Percentiles rank a stretch among this genome's conserved stretches.
Conservation (phyloP, 108 stramenopile genomes). For the Pinguiococcus pyrenoidosus region DNA sequence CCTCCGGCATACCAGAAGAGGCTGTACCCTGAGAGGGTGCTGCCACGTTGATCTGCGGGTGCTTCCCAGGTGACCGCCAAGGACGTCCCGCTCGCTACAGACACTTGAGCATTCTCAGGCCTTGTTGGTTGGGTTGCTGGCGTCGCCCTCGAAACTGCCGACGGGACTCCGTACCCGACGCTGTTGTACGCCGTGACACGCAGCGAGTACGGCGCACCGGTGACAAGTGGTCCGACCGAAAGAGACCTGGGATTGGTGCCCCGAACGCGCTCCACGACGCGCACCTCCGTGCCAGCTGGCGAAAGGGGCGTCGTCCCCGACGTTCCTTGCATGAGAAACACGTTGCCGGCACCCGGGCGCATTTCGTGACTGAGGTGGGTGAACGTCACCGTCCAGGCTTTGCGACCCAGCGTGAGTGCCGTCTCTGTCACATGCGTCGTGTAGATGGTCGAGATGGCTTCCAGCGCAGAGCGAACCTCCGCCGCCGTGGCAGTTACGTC, state of each 20-base stretch:
- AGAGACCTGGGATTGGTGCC: constrained; percentile 39
- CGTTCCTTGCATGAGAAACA: constrained; percentile 37
- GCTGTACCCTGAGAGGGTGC: constrained; percentile 36
- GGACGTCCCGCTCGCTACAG: constrained; percentile 22
- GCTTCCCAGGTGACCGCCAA: constrained; percentile 43
- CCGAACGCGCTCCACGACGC: constrained; percentile 40
- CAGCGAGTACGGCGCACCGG: constrained; percentile 49
- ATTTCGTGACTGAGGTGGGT: constrained; percentile 51
- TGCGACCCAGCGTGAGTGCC: neutral
- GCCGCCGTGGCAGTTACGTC: constrained; percentile 14
- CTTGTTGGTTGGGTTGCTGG: constrained; percentile 49
- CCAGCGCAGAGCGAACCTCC: constrained; percentile 24
- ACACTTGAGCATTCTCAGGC: constrained; percentile 26
- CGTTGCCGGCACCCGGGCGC: constrained; percentile 58
- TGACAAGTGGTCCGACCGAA: constrained; percentile 14
- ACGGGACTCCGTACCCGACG: constrained; percentile 45
- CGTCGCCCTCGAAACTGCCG: constrained; percentile 22
- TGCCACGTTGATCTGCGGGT: constrained; percentile 21
- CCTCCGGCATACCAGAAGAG: constrained; percentile 30
- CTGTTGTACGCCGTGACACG: constrained; percentile 58
- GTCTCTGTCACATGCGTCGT: constrained; percentile 43
- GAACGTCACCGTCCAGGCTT: constrained; percentile 59
- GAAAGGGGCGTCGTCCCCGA: neutral
- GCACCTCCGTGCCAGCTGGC: constrained; percentile 34
- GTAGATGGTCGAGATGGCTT: constrained; percentile 50